A percentile compares a stretch with the other conserved stretches of the same genome.
Conservation (phyloP, 768 basidiomycete species). For the Collybia nuda region DNA sequence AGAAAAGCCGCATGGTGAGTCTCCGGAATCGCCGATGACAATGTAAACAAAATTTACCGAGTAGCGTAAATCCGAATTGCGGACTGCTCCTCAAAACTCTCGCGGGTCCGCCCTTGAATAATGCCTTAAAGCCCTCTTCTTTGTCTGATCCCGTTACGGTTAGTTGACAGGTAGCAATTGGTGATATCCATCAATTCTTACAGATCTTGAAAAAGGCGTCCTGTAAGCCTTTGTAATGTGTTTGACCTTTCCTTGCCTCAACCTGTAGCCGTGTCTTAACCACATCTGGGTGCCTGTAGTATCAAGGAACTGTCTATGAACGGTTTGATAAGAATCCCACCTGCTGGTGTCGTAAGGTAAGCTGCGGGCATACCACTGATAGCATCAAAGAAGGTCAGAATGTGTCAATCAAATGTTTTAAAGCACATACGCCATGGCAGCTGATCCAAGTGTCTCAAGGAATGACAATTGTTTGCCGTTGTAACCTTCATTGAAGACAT, state of each 20-base stretch:
- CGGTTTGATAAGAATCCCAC: slow-evolving; percentile 36
- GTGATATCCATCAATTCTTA: slow-evolving; percentile 29
- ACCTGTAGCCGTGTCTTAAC: slow-evolving; percentile 97
- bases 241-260: slow-evolving; percentile 89
- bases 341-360: slow-evolving; percentile 89
- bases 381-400: slow-evolving; percentile 26
- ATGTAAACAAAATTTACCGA: slow-evolving; percentile 37
- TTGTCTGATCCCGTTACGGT: slow-evolving; percentile 50
- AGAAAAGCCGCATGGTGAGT: neutral
- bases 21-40: neutral
- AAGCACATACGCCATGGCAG: slow-evolving; percentile 73
- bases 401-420: slow-evolving; percentile 13
- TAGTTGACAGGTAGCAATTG: neutral
- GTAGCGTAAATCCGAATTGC: slow-evolving; percentile 92
- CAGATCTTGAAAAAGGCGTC: slow-evolving; percentile 94
- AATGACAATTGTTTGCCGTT: slow-evolving; percentile 93
- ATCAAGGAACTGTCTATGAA: slow-evolving; percentile 14
- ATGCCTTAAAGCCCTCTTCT: slow-evolving; percentile 86
- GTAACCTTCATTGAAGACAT: slow-evolving; percentile 93
- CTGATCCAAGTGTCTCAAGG: slow-evolving; percentile 82
- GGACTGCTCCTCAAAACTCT: slow-evolving; percentile 86
- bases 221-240: slow-evolving; percentile 83
- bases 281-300: slow-evolving; percentile 59
- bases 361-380: slow-evolving; percentile 96
- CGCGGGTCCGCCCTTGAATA: slow-evolving; percentile 92